phyloP scores from a whole-genome alignment of 768 basidiomycete genomes.

The Tephrocybe sp. region DNA sequence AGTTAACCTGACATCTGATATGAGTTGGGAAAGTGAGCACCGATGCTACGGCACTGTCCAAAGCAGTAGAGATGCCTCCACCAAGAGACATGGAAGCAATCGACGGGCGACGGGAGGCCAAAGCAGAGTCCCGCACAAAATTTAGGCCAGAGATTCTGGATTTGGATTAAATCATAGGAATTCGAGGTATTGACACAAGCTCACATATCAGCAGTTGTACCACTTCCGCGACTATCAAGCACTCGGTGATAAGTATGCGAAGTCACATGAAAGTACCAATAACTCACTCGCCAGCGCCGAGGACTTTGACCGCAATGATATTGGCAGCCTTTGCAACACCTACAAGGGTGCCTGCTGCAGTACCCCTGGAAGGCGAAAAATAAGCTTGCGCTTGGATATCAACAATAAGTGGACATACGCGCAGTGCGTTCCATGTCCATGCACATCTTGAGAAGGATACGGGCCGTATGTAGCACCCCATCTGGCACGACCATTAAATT shows the following conservation, averaged over 20 bases:
- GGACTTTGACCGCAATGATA: background rate
- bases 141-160: background rate
- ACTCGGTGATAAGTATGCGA: too few species aligned
- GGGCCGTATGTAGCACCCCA: slow-evolving; percentile 37
- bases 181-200: background rate
- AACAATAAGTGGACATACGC: slow-evolving; percentile 21
- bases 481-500: slow-evolving; percentile 39
- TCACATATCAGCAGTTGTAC: background rate
- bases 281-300: background rate
- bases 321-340: slow-evolving; percentile 30
- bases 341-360: slow-evolving; percentile 30
- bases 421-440: slow-evolving; percentile 41
- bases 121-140: background rate
- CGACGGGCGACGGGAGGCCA: background rate
- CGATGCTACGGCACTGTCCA: slow-evolving; percentile 2
- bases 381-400: background rate
- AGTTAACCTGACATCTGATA: too few species aligned
- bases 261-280: too few species aligned
- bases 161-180: background rate
- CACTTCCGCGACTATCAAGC: background rate
- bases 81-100: slow-evolving; percentile 8
- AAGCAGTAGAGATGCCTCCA: background rate
- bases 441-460: slow-evolving; percentile 28
- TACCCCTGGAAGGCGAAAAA: slow-evolving; percentile 22
- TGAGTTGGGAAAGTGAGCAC: background rate